Base-by-base conservation (phyloP, 768 basidiomycete genomes). In the Nidularia pulvinata region DNA sequence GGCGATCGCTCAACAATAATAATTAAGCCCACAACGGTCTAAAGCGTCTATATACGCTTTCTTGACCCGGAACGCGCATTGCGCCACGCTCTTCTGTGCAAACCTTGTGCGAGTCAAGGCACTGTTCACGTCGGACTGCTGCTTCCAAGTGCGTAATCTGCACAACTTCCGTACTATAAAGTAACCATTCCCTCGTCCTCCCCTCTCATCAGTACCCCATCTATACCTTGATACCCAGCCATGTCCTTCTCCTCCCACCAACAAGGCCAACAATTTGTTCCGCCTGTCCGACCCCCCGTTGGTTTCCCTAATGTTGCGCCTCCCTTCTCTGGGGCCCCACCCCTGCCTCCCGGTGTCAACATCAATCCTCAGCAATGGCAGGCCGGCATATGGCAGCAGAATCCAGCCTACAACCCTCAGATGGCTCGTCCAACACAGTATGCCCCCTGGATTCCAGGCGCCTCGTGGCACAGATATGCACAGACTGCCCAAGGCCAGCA, bases 341-440 rank as follows among this genome's bases (percentile, higher is more conserved):
- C 86, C 13, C 71, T 77, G 13, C 85, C 86, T 5, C 56, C 75
- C 5, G 79, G 80, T 34, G 57, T 72, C 16, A 66, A 69, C 42
- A 63, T 80, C 4, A 77, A 75, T 51, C 69, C 71, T 1, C 71
- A 75, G 43, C 74, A 77, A 52, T 85, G 83, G 83, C 74, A 79
- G 33, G 70, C 73, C 5, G 83, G 83, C 11, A 68, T 55, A 44
- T 85, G 83, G 83, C 72, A 78, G 37, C 73, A 68, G 55, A 83
- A 83, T 58, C 78, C 82, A 10, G 66, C 56, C 7, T 77, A 65
- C 60, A 71, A 71, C 42, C 52, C 57, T 55, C 56, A 69, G 55
- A 59, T 58, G 59, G 57, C 67, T 57, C 62, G 65, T 11, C 60
- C 58, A 2, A 65, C 65, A 11, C 57, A 55, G 22, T 51, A 48